phyloP scores from a whole-genome alignment of 2,329 filamentous ascomycete genomes.

The Anisogramma anomala region DNA sequence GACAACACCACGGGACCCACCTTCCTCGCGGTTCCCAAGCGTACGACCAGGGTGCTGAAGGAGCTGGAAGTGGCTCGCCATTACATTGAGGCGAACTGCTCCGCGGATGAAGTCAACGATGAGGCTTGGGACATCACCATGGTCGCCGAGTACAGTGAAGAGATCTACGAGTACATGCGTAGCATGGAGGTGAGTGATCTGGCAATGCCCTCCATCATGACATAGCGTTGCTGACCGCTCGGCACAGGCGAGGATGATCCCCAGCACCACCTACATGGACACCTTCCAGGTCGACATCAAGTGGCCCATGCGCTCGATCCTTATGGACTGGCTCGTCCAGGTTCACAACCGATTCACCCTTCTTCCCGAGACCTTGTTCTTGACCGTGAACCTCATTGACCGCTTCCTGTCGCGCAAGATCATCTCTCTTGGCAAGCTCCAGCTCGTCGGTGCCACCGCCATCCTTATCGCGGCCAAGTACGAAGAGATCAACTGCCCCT shows the following conservation, averaged over 20 bases:
- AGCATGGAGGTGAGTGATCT: conserved; percentile 60
- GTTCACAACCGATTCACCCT: conserved; percentile 87
- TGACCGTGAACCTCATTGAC: conserved; percentile 94
- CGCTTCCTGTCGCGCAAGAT: conserved; percentile 91
- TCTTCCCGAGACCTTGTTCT: conserved; percentile 87
- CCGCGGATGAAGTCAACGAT: conserved; percentile 69
- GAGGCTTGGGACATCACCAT: conserved; percentile 91
- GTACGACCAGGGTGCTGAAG: conserved; percentile 55
- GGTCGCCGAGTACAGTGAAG: conserved; percentile 92
- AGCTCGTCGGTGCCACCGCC: conserved; percentile 90
- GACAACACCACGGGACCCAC: conserved; percentile 43
- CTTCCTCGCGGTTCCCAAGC: conserved; percentile 57
- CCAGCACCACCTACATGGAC: conserved; percentile 92
- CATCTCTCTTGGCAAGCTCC: conserved; percentile 86
- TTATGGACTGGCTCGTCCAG: conserved; percentile 97
- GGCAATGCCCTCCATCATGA: too few relatives aligned
- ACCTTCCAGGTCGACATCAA: conserved; percentile 82
- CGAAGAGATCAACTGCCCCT: conserved; percentile 96
- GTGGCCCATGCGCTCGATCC: conserved; percentile 94
- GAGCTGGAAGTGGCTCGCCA: conserved; percentile 58
- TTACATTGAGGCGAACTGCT: conserved; percentile 55
- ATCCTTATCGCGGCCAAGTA: conserved; percentile 96
- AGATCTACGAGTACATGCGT: conserved; percentile 89
- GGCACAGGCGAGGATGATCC: conserved; percentile 38
- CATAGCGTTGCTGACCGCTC: conserved; percentile 17